Percentiles rank a stretch among this genome's conserved stretches.
Evolutionary conservation across 2,329 filamentous ascomycete species (phyloP).

Genomic region (Fusarium fracticaudum): DNA sequence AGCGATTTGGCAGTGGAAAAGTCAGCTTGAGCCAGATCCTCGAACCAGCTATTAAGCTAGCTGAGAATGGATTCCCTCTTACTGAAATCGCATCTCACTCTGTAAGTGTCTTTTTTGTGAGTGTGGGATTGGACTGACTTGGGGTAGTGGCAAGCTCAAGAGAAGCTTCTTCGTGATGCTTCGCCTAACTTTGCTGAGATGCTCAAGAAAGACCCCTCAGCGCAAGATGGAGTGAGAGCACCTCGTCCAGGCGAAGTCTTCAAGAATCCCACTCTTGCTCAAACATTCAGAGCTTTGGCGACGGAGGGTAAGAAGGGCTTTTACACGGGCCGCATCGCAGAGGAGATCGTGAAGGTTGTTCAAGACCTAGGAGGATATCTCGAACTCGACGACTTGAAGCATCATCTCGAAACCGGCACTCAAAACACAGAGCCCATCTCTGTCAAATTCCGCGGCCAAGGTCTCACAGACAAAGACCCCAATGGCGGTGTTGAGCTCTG

Average conservation of each 20-base stretch:
- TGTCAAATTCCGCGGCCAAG: conserved; percentile 77
- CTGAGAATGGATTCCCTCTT: conserved; percentile 89
- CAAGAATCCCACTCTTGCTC: conserved; percentile 82
- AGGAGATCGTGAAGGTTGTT: conserved; percentile 82
- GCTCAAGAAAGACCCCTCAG: conserved; percentile 79
- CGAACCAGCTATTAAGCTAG: conserved; percentile 83
- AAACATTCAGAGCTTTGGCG: conserved; percentile 82
- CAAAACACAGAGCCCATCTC: conserved; percentile 89
- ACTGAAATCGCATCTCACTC: conserved; percentile 77
- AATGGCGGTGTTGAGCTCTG: conserved; percentile 78
- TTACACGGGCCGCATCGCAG: conserved; percentile 85
- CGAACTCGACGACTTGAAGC: conserved; percentile 79
- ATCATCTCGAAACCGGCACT: conserved; percentile 74
- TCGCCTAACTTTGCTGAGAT: conserved; percentile 90
- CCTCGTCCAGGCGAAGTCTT: conserved; percentile 87
- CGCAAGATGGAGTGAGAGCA: conserved; percentile 75
- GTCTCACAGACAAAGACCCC: conserved; percentile 42
- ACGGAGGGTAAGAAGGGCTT: conserved; percentile 88
- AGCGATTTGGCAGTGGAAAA: conserved; percentile 89
- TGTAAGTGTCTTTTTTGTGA: conserved; percentile 58
- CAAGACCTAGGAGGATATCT: conserved; percentile 80
- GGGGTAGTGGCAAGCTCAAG: conserved; percentile 76
- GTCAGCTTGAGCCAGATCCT: conserved; percentile 81
- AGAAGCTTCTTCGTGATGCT: conserved; percentile 71
- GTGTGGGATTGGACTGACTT: neutral